These are phyloP conservation scores for Paralagenidium karlingii DNA, from an alignment of 352 stramenopile genomes.

Conservation along the genomic window DNA sequence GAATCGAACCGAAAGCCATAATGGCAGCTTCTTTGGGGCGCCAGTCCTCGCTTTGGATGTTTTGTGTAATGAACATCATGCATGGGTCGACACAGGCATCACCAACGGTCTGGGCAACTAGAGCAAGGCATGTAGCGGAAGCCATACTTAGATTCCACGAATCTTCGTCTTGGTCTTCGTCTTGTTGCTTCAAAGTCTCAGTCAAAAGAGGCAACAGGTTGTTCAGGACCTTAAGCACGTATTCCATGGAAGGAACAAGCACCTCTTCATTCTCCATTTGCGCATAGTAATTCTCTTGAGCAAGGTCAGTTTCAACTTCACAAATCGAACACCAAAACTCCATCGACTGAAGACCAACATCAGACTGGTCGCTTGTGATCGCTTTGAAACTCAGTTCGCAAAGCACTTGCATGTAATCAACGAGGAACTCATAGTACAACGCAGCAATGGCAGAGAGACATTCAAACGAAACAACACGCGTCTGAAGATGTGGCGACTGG, in stretches of 20 bases:
- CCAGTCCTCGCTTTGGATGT: slow-evolving; percentile 94
- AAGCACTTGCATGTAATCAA: slow-evolving; percentile 93
- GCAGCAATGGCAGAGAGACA: slow-evolving; percentile 91
- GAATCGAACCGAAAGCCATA: slow-evolving; percentile 94
- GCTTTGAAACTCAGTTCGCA: slow-evolving; percentile 92
- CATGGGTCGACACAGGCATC: slow-evolving; percentile 86
- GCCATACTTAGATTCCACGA: slow-evolving; percentile 92
- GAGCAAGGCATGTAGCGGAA: slow-evolving; percentile 85
- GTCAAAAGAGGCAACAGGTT: slow-evolving; percentile 89
- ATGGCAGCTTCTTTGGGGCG: slow-evolving; percentile 91
- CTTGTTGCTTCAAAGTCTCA: slow-evolving; percentile 91
- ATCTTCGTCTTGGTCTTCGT: slow-evolving; percentile 91
- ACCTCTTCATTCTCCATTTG: slow-evolving; percentile 28
- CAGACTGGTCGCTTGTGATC: slow-evolving; percentile 86
- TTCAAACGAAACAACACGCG: slow-evolving; percentile 89
- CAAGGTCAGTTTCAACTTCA: slow-evolving; percentile 91
- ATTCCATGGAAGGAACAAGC: slow-evolving; percentile 71
- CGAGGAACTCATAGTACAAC: slow-evolving; percentile 95
- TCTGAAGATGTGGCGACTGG: slow-evolving; percentile 78
- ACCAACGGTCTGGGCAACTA: slow-evolving; percentile 89
- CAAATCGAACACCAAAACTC: slow-evolving; percentile 98
- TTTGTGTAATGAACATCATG: slow-evolving; percentile 90
- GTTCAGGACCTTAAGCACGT: slow-evolving; percentile 77
- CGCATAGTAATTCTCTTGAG: slow-evolving; percentile 86
- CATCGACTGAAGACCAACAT: slow-evolving; percentile 91